phyloP scores from a whole-genome alignment of 345 rosid species.

The Arabis alpina region DNA sequence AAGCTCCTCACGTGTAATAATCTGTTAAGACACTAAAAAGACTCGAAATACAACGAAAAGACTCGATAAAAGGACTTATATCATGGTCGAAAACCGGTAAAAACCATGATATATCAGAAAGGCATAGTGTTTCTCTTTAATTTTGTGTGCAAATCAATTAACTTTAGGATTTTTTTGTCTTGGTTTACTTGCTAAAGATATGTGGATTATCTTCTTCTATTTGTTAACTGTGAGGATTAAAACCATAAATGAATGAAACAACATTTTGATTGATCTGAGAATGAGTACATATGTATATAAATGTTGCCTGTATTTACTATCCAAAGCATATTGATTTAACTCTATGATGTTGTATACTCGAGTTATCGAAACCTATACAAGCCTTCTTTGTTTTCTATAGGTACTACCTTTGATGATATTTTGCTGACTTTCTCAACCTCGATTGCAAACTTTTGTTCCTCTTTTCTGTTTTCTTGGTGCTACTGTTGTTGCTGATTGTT shows the following conservation, averaged over 20 bases:
- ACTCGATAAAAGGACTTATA: no score
- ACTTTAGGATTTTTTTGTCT: no score
- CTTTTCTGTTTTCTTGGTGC: not conserved
- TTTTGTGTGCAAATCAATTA: not conserved
- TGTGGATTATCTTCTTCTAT: not conserved
- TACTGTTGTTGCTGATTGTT: constrained; percentile 28
- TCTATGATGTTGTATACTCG: not conserved
- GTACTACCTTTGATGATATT: constrained; percentile 41
- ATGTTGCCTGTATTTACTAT: constrained; percentile 21
- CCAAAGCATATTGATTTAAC: no score
- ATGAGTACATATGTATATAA: not conserved
- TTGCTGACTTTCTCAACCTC: constrained; percentile 48
- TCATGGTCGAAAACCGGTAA: no score
- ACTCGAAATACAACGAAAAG: no score
- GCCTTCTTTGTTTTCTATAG: constrained; percentile 24
- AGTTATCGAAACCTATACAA: not conserved
- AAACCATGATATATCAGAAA: no score
- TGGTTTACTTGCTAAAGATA: no score
- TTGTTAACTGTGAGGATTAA: not conserved
- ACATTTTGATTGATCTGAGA: constrained; percentile 15
- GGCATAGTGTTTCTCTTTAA: no score
- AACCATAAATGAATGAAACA: not conserved
- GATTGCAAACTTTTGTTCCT: constrained; percentile 38
- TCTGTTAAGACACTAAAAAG: no score
- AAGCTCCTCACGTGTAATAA: no score